Conservation (phyloP, 2,329 filamentous ascomycete species). For the Claviceps sp. region DNA sequence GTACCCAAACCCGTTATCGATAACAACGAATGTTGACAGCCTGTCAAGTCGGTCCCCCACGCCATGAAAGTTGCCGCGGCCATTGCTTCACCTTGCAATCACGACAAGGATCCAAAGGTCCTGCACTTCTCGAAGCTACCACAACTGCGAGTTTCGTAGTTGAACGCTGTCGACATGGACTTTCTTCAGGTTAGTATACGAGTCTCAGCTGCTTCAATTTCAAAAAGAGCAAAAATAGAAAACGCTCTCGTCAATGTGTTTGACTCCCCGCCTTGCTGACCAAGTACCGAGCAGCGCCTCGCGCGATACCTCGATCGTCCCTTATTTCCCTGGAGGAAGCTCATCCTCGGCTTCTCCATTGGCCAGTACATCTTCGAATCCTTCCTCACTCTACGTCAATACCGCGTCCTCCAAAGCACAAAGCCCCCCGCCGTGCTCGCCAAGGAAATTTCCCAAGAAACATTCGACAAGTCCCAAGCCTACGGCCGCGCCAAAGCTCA, state of each 20-base stretch:
- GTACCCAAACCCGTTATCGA: not conserved
- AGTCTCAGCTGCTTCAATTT: too few species aligned
- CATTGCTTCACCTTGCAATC: not conserved
- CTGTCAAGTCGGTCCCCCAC: not conserved
- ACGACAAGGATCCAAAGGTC: not conserved
- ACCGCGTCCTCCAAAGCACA: conserved; percentile 67
- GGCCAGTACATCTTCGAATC: conserved; percentile 85
- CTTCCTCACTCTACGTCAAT: conserved; percentile 81
- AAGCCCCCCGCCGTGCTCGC: conserved; percentile 76
- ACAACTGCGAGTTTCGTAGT: not conserved
- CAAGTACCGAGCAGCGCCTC: conserved; percentile 40
- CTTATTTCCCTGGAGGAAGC: conserved; percentile 91
- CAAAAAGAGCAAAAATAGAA: too few species aligned
- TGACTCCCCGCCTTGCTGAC: not conserved
- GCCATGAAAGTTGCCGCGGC: too few species aligned
- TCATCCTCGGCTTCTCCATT: conserved; percentile 88
- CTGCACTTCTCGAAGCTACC: conserved; percentile 1
- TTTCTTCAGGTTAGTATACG: conserved; percentile 28
- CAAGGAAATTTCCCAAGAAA: conserved; percentile 76
- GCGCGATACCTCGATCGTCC: conserved; percentile 81
- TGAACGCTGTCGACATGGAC: conserved; percentile 24
- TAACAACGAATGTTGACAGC: not conserved
- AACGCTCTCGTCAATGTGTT: not conserved
- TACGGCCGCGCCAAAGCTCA: conserved; percentile 94
- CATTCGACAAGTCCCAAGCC: conserved; percentile 89